phyloP scores from a whole-genome alignment of 371 early-diverging fungal species.

The Mortierella sp. region DNA sequence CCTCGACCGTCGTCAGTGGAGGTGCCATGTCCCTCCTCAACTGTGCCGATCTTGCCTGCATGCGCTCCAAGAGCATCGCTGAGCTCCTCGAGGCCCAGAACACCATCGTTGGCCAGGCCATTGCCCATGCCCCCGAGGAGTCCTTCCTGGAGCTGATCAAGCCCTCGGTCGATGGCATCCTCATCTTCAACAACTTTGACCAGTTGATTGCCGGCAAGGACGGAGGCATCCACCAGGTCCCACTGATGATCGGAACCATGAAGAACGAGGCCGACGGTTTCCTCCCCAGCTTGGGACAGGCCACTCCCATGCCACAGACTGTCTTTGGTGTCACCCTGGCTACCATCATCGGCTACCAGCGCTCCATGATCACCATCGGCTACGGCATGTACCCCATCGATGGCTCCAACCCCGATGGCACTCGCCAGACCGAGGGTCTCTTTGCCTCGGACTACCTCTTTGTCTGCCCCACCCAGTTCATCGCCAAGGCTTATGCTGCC shows the following conservation, averaged over 20 bases:
- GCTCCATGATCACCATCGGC: conserved; percentile 49
- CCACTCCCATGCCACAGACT: conserved; percentile 46
- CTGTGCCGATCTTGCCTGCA: conserved; percentile 45
- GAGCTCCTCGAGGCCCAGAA: conserved; percentile 41
- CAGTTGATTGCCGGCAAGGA: conserved; percentile 53
- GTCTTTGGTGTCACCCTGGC: conserved; percentile 47
- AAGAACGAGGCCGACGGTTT: conserved; percentile 55
- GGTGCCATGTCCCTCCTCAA: conserved; percentile 46
- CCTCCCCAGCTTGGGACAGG: conserved; percentile 56
- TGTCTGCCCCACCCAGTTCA: conserved; percentile 53
- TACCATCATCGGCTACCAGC: conserved; percentile 51
- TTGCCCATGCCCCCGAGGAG: conserved; percentile 52
- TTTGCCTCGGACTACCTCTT: conserved; percentile 54
- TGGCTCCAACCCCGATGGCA: conserved; percentile 41
- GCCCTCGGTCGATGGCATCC: conserved; percentile 50
- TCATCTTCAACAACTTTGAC: conserved; percentile 55
- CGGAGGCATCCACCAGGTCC: conserved; percentile 52
- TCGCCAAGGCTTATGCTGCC: conserved; percentile 50
- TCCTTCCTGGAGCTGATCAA: conserved; percentile 58
- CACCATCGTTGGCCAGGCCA: conserved; percentile 45
- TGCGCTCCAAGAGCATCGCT: conserved; percentile 43
- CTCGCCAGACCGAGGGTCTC: conserved; percentile 36
- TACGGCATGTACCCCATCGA: conserved; percentile 43
- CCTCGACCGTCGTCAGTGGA: conserved; percentile 51
- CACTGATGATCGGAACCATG: conserved; percentile 55